Evolutionary conservation across 75 land plant species (phyloP), one percentile per base, ranked within the genome.

Genomic region (Selaginella tamariscina): DNA sequence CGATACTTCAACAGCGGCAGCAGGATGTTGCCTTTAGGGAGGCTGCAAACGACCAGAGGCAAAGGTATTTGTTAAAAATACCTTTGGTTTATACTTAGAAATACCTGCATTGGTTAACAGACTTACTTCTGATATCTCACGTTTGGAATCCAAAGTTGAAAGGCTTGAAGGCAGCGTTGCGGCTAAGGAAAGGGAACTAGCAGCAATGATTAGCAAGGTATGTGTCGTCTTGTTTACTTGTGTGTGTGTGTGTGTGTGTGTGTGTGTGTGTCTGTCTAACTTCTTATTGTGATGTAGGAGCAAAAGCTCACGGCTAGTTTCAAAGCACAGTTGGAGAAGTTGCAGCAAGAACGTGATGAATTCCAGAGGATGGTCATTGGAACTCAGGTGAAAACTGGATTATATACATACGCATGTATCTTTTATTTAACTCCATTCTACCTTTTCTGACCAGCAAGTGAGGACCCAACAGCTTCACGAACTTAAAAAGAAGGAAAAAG

Each of bases 331-430:
- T 8, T 59, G 2, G 62, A 59, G 21, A 59, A 59, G 62, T 21
- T 59, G 8, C 62, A 59, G 26, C 62, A 59, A 59, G 62, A 59
- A n/a, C 62, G 62, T 23, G 62, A 59, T n/a, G 62, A 59, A 23
- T 59, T 59, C 21, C 62, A 59, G 62, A 59, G 26, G 21, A 59
- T 59, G 62, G 62, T 59, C 2, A 27, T 59, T n/a, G 62, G 27
- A 9, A 59, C 62, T 8, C 62, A 59, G 62, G 62, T 59, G 21
- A 8, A n/a, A 9, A 27, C 5, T 59, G 8, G n/a, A n/a, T n/a
- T n/a, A n/a, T n/a, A n/a, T n/a, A n/a, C n/a, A n/a, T n/a, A n/a
- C n/a, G n/a, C n/a, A n/a, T n/a, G n/a, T n/a, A n/a, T n/a, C n/a
- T n/a, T n/a, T n/a, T n/a, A n/a, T n/a, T n/a, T n/a, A n/a, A n/a